Percentiles rank a stretch among this genome's conserved stretches.
Conservation (phyloP, 148 eudicot species). For the Bassia scoparia region DNA sequence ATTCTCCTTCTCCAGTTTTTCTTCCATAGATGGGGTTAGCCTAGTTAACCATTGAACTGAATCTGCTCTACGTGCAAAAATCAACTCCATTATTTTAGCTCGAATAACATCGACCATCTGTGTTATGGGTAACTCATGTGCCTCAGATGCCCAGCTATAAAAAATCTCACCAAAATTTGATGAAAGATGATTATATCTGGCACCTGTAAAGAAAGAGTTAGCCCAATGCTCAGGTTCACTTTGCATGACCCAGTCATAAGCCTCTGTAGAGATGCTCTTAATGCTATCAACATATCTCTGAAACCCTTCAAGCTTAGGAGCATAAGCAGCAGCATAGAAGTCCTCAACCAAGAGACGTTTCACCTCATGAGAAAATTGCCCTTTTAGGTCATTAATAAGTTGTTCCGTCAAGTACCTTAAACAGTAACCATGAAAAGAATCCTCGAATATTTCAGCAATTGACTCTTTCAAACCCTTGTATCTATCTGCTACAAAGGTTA, state of each 20-base stretch:
- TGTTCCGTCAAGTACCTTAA: slow-evolving; percentile 66
- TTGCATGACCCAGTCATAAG: slow-evolving; percentile 76
- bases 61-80: slow-evolving; percentile 47
- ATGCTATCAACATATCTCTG: slow-evolving; percentile 56
- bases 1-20: slow-evolving; percentile 63
- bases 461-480: slow-evolving; percentile 76
- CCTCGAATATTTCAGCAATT: slow-evolving; percentile 61
- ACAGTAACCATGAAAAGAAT: slow-evolving; percentile 70
- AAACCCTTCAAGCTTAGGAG: slow-evolving; percentile 59
- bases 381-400: slow-evolving; percentile 62
- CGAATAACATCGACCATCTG: slow-evolving; percentile 88
- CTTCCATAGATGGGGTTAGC: slow-evolving; percentile 85
- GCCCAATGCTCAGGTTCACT: slow-evolving; percentile 84
- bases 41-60: slow-evolving; percentile 63
- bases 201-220: slow-evolving; percentile 72
- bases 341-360: slow-evolving; percentile 81
- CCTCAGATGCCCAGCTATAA: slow-evolving; percentile 90
- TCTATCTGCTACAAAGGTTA: slow-evolving; percentile 76
- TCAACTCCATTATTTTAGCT: slow-evolving; percentile 64
- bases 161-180: slow-evolving; percentile 82
- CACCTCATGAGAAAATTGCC: slow-evolving; percentile 81
- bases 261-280: slow-evolving; percentile 71
- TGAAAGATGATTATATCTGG: slow-evolving; percentile 74
- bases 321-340: slow-evolving; percentile 68
- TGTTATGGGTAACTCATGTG: slow-evolving; percentile 86